phyloP scores from a whole-genome alignment of 2,329 filamentous ascomycete genomes.

The Parastagonospora nodorum region DNA sequence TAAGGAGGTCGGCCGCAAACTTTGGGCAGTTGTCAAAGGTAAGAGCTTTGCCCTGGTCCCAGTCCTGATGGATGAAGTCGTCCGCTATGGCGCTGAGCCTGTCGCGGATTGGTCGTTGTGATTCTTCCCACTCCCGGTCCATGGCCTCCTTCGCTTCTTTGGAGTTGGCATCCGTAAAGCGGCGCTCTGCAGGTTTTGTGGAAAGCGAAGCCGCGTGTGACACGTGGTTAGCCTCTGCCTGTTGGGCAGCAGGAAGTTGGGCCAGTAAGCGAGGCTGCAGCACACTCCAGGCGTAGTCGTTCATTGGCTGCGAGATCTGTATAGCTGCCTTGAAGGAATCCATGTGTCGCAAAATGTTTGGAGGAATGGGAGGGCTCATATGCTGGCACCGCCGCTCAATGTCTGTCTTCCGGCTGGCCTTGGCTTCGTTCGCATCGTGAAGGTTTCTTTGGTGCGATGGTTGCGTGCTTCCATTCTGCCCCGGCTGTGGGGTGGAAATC shows the following conservation, averaged over 20 bases:
- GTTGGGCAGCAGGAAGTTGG: conserved; percentile 69
- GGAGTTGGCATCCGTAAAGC: conserved; percentile 54
- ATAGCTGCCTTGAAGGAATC: conserved; percentile 75
- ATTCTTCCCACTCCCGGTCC: conserved; percentile 73
- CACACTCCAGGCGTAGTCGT: conserved; percentile 71
- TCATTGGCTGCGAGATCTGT: conserved; percentile 70
- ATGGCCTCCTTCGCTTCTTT: conserved; percentile 63
- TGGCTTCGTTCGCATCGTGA: conserved; percentile 67
- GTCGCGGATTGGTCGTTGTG: conserved; percentile 69
- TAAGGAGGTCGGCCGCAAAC: conserved; percentile 74
- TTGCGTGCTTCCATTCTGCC: conserved; percentile 26
- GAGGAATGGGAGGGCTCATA: conserved; percentile 68
- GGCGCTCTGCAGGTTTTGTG: conserved; percentile 54
- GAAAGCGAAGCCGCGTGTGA: conserved; percentile 52
- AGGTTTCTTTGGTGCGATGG: conserved; percentile 57
- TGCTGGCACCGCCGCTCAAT: conserved; percentile 72
- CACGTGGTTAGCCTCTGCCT: conserved; percentile 57
- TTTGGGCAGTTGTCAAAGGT: conserved; percentile 66
- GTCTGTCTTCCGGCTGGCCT: conserved; percentile 67
- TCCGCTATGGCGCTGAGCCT: conserved; percentile 71
- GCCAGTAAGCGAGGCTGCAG: conserved; percentile 69
- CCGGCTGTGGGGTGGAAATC: conserved; percentile 36
- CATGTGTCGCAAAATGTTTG: conserved; percentile 69
- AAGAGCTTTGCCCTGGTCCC: conserved; percentile 67
- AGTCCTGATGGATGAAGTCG: conserved; percentile 68